phyloP scores from a whole-genome alignment of 192 early-diverging fungal genomes.

The Entomortierella lignicola region DNA sequence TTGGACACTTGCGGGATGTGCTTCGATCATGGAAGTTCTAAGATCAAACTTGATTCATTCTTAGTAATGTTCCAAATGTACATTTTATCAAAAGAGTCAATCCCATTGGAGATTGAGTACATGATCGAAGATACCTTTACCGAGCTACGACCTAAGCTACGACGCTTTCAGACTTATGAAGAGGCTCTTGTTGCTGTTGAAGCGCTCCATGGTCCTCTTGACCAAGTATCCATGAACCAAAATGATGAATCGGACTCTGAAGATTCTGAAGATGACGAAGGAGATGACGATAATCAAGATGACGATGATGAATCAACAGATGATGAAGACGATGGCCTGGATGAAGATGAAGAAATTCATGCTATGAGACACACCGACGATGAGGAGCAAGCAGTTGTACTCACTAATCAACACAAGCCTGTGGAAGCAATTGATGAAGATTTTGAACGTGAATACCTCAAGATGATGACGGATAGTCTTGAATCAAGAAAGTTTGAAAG shows the following conservation, averaged over 20 bases:
- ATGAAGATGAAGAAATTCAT: slow-evolving; percentile 56
- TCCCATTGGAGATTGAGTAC: slow-evolving; percentile 92
- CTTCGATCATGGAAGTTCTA: slow-evolving; percentile 76
- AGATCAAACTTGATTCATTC: slow-evolving; percentile 78
- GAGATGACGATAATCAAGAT: slow-evolving; percentile 46
- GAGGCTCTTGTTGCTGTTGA: slow-evolving; percentile 82
- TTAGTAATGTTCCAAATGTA: slow-evolving; percentile 93
- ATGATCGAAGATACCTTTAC: slow-evolving; percentile 85
- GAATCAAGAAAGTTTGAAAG: slow-evolving; percentile 85
- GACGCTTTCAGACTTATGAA: slow-evolving; percentile 76
- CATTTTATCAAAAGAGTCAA: slow-evolving; percentile 80
- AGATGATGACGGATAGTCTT: slow-evolving; percentile 91
- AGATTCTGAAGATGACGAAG: slow-evolving; percentile 56
- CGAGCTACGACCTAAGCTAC: slow-evolving; percentile 71
- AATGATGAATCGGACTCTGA: slow-evolving; percentile 59
- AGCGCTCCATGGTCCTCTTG: slow-evolving; percentile 59
- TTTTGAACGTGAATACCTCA: slow-evolving; percentile 91
- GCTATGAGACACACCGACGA: slow-evolving; percentile 59
- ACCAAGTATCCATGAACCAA: slow-evolving; percentile 54
- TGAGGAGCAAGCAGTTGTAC: slow-evolving; percentile 79
- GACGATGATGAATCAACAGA: slow-evolving; percentile 56
- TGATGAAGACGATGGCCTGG: slow-evolving; percentile 64
- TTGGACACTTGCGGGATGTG: slow-evolving; percentile 90
- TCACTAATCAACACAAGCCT: slow-evolving; percentile 68
- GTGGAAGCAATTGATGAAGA: slow-evolving; percentile 84